These are phyloP conservation scores for Dryadomyces quercivorus DNA, from an alignment of 2,329 filamentous ascomycete genomes.

Conservation along the genomic window DNA sequence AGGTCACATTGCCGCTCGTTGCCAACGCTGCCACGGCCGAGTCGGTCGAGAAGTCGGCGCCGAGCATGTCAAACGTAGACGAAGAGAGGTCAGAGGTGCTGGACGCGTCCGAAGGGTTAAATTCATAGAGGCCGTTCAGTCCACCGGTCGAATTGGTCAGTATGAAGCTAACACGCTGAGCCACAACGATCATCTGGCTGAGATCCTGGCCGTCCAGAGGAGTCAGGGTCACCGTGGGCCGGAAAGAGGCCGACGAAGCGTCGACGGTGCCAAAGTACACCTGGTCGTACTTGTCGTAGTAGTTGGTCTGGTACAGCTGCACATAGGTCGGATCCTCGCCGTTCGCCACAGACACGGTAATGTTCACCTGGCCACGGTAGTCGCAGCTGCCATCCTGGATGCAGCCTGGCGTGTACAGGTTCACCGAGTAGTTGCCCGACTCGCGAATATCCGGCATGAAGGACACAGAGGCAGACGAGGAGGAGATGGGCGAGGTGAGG, in stretches of 20 bases:
- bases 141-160: conserved; percentile 63
- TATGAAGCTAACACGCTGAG: conserved; percentile 72
- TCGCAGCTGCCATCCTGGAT: conserved; percentile 64
- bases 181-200: conserved; percentile 64
- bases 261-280: conserved; percentile 82
- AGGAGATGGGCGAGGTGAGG: conserved; percentile 42
- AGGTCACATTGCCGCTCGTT: conserved; percentile 51
- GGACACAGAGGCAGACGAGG: conserved; percentile 54
- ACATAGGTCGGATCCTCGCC: conserved; percentile 40
- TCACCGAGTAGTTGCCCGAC: conserved; percentile 83
- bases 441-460: conserved; percentile 78
- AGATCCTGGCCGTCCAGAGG: conserved; percentile 53
- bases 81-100: conserved; percentile 50
- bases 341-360: conserved; percentile 37
- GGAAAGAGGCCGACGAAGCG: conserved; percentile 58
- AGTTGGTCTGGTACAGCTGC: conserved; percentile 73
- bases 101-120: conserved; percentile 53
- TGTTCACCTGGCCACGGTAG: conserved; percentile 66
- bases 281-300: conserved; percentile 92
- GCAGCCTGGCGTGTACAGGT: conserved; percentile 88
- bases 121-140: conserved; percentile 85
- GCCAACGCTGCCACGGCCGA: conserved; percentile 62
- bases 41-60: conserved; percentile 51
- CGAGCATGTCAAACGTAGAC: conserved; percentile 67
- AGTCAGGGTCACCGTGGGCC: conserved; percentile 65